A percentile compares a stretch with the other conserved stretches of the same genome.
phyloP scores from a whole-genome alignment of 306 rosid genomes.

The Urtica urens region DNA sequence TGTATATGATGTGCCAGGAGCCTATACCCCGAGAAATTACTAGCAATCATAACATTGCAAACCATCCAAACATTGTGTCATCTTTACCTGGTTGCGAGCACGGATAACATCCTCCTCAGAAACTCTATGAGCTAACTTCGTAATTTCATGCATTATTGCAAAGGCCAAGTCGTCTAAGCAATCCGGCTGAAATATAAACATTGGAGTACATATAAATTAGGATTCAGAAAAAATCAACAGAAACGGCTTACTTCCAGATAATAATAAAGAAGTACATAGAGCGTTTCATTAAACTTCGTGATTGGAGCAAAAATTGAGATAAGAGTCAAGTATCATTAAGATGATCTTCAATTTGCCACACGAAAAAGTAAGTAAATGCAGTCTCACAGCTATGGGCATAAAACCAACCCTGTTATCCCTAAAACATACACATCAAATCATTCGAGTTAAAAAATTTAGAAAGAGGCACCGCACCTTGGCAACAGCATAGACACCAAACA shows the following conservation, averaged over 20 bases:
- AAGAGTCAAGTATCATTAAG: not conserved
- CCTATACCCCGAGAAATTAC: too few relatives aligned
- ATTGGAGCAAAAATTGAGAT: not conserved
- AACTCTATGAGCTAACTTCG: conserved; percentile 69
- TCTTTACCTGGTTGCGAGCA: conserved; percentile 75
- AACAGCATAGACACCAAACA: conserved; percentile 81
- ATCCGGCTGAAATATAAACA: conserved; percentile 47
- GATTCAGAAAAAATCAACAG: not conserved
- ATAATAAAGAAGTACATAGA: not conserved
- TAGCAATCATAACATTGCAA: not conserved
- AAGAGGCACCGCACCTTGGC: conserved; percentile 44
- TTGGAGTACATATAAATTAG: too few relatives aligned
- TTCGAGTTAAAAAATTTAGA: not conserved
- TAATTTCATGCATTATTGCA: conserved; percentile 74
- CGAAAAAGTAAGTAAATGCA: not conserved
- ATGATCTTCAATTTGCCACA: not conserved
- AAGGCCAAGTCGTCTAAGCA: conserved; percentile 68
- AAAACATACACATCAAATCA: not conserved
- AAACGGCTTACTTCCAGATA: not conserved
- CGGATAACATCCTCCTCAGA: conserved; percentile 75
- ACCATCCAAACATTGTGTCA: not conserved
- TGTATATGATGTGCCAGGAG: too few relatives aligned
- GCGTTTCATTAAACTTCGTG: not conserved
- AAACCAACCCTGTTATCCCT: not conserved
- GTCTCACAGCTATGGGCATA: not conserved